Conservation (phyloP, 2,329 filamentous ascomycete species). For the Penicillium digitatum region DNA sequence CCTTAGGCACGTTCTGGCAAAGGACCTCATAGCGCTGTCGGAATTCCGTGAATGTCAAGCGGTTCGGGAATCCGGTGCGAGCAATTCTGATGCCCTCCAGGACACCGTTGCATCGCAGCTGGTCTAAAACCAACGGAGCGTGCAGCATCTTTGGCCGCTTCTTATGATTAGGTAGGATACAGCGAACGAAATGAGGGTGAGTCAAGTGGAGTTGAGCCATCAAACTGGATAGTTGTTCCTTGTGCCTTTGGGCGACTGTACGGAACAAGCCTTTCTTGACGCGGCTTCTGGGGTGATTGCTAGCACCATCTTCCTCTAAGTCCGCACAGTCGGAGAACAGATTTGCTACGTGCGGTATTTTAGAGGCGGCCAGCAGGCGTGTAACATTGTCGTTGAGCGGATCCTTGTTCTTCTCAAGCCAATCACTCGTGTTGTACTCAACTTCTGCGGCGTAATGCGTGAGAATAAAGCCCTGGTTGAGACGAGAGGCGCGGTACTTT, state of each 20-base stretch:
- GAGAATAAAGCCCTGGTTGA: conserved; percentile 88
- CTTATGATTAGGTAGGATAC: conserved; percentile 96
- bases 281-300: conserved; percentile 64
- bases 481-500: conserved; percentile 84
- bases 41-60: conserved; percentile 88
- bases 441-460: conserved; percentile 98
- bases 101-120: conserved; percentile 97
- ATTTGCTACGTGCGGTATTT: conserved; percentile 74
- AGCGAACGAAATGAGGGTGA: conserved; percentile 96
- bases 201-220: conserved; percentile 94
- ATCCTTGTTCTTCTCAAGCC: conserved; percentile 99
- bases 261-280: conserved; percentile 98
- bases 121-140: conserved; percentile 88
- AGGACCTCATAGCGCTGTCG: conserved; percentile 93
- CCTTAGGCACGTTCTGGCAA: conserved; percentile 80
- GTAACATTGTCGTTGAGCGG: conserved; percentile 97
- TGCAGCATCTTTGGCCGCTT: conserved; percentile 92
- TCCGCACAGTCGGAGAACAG: conserved; percentile 89
- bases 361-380: conserved; percentile 75
- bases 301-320: conserved; percentile 62
- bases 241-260: conserved; percentile 93
- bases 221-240: conserved; percentile 93
- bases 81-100: conserved; percentile 98
- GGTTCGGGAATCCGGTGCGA: conserved; percentile 92
- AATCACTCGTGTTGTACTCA: conserved; percentile 90